Percentiles rank a stretch among this genome's conserved stretches.
Evolutionary conservation across 768 basidiomycete species (phyloP).

Genomic region (Dendrothele bispora): DNA sequence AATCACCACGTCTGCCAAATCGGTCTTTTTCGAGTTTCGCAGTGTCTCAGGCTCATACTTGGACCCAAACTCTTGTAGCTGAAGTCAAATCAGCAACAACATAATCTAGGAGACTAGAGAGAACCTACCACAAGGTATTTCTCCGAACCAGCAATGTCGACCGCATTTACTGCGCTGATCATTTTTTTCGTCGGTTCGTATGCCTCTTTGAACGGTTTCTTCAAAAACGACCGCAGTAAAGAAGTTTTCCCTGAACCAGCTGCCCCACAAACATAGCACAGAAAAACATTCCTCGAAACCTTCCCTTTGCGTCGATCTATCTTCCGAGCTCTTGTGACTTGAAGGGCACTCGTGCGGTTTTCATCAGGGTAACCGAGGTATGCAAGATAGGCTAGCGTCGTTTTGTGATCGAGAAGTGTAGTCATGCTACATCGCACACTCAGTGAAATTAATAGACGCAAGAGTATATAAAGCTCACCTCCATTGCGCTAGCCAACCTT

Average conservation of each 20-base stretch:
- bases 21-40: conserved; percentile 86
- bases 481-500: conserved; percentile 99
- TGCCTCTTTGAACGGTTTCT: conserved; percentile 68
- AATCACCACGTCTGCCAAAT: conserved; percentile 90
- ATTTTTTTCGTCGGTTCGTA: conserved; percentile 92
- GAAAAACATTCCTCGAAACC: conserved; percentile 86
- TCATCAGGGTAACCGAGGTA: conserved; percentile 89
- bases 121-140: conserved; percentile 91
- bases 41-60: conserved; percentile 91
- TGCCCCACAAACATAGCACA: conserved; percentile 92
- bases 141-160: conserved; percentile 92
- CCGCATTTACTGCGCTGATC: conserved; percentile 90
- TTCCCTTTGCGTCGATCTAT: conserved; percentile 85
- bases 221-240: conserved; percentile 80
- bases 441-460: neutral
- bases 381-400: conserved; percentile 90
- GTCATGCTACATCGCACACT: conserved; percentile 70
- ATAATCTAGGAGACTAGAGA: neutral
- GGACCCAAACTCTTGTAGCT: conserved; percentile 98
- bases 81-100: neutral
- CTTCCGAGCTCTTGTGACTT: conserved; percentile 82
- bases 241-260: conserved; percentile 96
- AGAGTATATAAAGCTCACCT: conserved; percentile 50
- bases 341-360: conserved; percentile 79
- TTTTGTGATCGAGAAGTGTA: conserved; percentile 90